These are phyloP conservation scores for Escovopsis weberi DNA, from an alignment of 2,329 filamentous ascomycete species.

Conservation along the genomic window DNA sequence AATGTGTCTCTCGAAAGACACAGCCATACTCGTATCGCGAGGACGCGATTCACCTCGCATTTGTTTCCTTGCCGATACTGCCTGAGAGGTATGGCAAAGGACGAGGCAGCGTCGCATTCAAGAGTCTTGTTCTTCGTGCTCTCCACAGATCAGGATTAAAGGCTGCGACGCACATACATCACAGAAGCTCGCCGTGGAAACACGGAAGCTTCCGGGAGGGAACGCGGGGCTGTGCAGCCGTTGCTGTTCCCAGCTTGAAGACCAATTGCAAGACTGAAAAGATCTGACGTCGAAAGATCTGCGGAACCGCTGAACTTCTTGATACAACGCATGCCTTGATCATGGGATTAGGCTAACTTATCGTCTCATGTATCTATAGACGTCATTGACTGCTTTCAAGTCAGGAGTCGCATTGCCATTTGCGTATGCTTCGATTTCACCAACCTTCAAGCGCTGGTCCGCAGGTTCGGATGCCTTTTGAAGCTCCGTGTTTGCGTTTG, in stretches of 20 bases:
- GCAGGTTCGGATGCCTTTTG: too few relatives aligned
- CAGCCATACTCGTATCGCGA: neutral
- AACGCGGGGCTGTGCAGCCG: constrained; percentile 28
- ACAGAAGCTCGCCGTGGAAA: too few relatives aligned
- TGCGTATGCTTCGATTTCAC: too few relatives aligned
- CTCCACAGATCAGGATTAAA: constrained; percentile 40
- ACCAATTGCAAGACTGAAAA: constrained; percentile 52
- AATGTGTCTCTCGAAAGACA: constrained; percentile 1
- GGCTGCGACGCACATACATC: constrained; percentile 37
- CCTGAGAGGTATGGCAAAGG: constrained; percentile 2
- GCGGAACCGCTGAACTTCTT: neutral
- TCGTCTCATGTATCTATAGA: neutral
- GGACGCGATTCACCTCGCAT: neutral
- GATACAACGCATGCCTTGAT: too few relatives aligned
- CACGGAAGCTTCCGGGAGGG: neutral
- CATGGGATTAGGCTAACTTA: neutral
- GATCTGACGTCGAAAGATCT: constrained; percentile 42
- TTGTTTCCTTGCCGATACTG: neutral
- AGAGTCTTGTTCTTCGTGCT: constrained; percentile 34
- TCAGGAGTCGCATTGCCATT: too few relatives aligned
- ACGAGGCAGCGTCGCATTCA: constrained; percentile 26
- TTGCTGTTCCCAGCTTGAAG: constrained; percentile 35
- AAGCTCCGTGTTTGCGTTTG: too few relatives aligned
- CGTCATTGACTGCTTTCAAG: too few relatives aligned
- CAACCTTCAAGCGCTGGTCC: too few relatives aligned